Conservation (phyloP, 495 filamentous ascomycete species). For the Alectoria sarmentosa region DNA sequence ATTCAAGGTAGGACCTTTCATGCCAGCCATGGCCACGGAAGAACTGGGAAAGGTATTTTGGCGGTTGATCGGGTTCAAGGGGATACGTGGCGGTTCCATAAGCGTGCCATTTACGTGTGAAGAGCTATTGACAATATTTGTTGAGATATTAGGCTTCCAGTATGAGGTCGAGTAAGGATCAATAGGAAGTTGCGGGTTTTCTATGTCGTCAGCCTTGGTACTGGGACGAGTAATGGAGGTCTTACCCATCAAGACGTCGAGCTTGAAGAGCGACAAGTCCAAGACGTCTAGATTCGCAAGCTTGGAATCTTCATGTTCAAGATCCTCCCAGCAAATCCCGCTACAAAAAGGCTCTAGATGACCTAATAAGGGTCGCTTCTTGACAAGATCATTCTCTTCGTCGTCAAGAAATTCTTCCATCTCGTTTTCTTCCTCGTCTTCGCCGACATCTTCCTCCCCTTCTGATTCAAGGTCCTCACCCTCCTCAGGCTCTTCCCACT, state of each 20-base stretch:
- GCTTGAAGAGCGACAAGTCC: conserved; percentile 49
- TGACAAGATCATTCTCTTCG: conserved; percentile 36
- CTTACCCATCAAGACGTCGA: conserved; percentile 69
- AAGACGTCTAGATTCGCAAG: conserved; percentile 32
- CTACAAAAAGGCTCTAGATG: conserved; percentile 70
- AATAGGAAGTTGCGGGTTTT: conserved; percentile 51
- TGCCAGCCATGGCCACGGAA: not conserved
- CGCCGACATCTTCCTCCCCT: conserved; percentile 66
- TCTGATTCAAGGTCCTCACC: conserved; percentile 71
- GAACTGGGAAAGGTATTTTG: conserved; percentile 10
- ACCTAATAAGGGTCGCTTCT: conserved; percentile 46
- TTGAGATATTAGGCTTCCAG: conserved; percentile 48
- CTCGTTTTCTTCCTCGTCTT: conserved; percentile 48
- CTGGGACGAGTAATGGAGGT: conserved; percentile 2
- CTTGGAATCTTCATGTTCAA: conserved; percentile 34
- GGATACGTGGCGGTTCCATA: conserved; percentile 28
- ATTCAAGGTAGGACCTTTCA: conserved; percentile 4
- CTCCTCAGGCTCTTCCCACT: conserved; percentile 83
- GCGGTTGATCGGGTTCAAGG: conserved; percentile 19
- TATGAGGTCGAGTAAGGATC: conserved; percentile 80
- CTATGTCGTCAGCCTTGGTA: conserved; percentile 24
- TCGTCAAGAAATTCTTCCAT: conserved; percentile 50
- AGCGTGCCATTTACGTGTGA: conserved; percentile 26
- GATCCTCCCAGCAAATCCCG: conserved; percentile 76
- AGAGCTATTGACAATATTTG: conserved; percentile 16